Conservation (phyloP, 2,329 filamentous ascomycete genomes). For the Paradendryphiella salina region DNA sequence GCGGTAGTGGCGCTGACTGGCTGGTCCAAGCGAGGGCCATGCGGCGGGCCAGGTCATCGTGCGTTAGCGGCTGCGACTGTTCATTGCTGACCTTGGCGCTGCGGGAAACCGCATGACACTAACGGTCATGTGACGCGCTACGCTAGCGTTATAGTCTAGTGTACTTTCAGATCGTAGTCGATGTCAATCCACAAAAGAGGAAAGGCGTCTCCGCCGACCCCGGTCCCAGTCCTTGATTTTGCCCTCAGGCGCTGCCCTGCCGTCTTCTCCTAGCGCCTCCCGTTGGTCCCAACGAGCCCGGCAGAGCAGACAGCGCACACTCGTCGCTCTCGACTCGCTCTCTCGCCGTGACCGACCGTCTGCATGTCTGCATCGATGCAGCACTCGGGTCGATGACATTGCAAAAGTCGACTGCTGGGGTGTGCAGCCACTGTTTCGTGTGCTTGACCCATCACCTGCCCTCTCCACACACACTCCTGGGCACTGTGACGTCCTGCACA, state of each 20-base stretch:
- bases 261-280: conserved; percentile 25
- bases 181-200: conserved; percentile 10
- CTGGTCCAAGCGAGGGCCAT: conserved; percentile 21
- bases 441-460: conserved; percentile 26
- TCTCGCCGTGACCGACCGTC: conserved; percentile 3
- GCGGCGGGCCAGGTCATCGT: conserved; percentile 16
- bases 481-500: conserved; percentile 35
- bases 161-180: conserved; percentile 15
- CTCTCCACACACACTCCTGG: conserved; percentile 27
- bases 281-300: conserved; percentile 10
- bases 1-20: conserved; percentile 23
- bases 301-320: conserved; percentile 6
- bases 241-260: conserved; percentile 20
- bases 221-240: conserved; percentile 25
- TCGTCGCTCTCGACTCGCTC: conserved; percentile 1
- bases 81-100: background rate
- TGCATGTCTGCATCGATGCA: conserved; percentile 23
- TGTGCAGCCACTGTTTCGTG: conserved; percentile 16
- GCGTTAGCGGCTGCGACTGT: conserved; percentile 23
- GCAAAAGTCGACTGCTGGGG: conserved; percentile 15
- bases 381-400: conserved; percentile 22
- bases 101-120: conserved; percentile 26
- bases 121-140: conserved; percentile 25
- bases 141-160: conserved; percentile 1
- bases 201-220: conserved; percentile 16